Base-by-base conservation (phyloP, 495 filamentous ascomycete species). In the Poronia punctata region DNA sequence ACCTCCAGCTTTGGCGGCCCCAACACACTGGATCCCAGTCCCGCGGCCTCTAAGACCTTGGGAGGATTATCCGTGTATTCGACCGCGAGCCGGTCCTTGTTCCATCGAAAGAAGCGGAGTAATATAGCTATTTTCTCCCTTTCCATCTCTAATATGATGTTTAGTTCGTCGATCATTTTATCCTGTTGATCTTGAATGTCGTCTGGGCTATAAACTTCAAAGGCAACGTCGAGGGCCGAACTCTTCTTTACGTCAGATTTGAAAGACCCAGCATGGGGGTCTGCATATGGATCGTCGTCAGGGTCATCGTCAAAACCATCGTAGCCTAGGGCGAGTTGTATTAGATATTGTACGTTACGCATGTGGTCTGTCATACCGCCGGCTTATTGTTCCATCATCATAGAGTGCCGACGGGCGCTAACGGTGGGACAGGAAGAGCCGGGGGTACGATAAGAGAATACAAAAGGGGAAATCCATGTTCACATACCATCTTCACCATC, bases 31-130 rank as follows among this genome's bases (percentile, higher is more conserved):
- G 78, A 72, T 14, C 84, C 83, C 23, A 98, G 66, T 4, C 92
- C 92, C 9, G 90, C 87, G 32, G 79, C 80, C 50, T 95, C 88
- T n/a, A 96, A 62, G 0, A 88, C 79, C 54, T 79, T 65, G 7
- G 83, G 74, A 11, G 80, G 78, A 31, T 69, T 70, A 36, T 97
- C 90, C 88, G 97, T 95, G 54, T 95, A 97, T 28, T 83, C 78
- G 46, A 97, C 92, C 22, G 97, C 89, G 46, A 98, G 61, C 23
- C 85, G 78, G 56, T 98, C 92, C 56, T 94, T 90, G 60, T 95
- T 95, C 92, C 92, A 98, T 50, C 87, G 75, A 32, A 83, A 83
- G 58, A 87, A 78, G 33, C 92, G 83, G 33, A 98, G 67, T 7
- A 98, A 67, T 26, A 98, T 95, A 2, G 88, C 93, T 0, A 80